Evolutionary conservation across 495 filamentous ascomycete genomes (phyloP).

Genomic region (Endocarpon pusillum): DNA sequence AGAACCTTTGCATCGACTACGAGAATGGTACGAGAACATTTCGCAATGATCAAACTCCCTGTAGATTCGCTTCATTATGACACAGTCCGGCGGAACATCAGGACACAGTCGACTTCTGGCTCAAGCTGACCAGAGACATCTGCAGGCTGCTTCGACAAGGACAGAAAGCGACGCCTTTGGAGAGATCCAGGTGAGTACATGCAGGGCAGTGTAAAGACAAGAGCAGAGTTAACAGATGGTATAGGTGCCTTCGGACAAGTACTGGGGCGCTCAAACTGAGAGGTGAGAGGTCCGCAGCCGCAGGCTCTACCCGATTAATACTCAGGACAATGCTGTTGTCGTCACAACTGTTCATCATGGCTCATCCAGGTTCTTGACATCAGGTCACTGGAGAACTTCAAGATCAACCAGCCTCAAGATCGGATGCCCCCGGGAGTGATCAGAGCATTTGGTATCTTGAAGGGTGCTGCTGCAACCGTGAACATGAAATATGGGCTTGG

Average conservation of each 20-base stretch:
- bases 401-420: slow-evolving; percentile 97
- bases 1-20: no score
- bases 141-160: slow-evolving; percentile 30
- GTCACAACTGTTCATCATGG: no score
- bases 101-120: no score
- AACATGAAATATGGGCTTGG: slow-evolving; percentile 93
- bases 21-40: no score
- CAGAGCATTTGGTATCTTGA: slow-evolving; percentile 89
- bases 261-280: slow-evolving; percentile 98
- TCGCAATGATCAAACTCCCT: no score
- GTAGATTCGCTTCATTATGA: no score
- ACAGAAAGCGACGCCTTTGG: slow-evolving; percentile 95
- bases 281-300: slow-evolving; percentile 31
- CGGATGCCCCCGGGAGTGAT: slow-evolving; percentile 92
- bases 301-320: background rate
- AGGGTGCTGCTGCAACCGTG: slow-evolving; percentile 88
- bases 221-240: slow-evolving; percentile 1
- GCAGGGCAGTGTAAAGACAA: no score
- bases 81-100: no score
- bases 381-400: slow-evolving; percentile 85
- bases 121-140: no score
- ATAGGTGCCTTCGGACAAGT: slow-evolving; percentile 78
- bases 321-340: no score
- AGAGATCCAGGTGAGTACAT: slow-evolving; percentile 47
- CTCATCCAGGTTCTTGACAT: no score